Evolutionary conservation across 495 filamentous ascomycete species (phyloP).

Genomic region (Tirmania nivea): DNA sequence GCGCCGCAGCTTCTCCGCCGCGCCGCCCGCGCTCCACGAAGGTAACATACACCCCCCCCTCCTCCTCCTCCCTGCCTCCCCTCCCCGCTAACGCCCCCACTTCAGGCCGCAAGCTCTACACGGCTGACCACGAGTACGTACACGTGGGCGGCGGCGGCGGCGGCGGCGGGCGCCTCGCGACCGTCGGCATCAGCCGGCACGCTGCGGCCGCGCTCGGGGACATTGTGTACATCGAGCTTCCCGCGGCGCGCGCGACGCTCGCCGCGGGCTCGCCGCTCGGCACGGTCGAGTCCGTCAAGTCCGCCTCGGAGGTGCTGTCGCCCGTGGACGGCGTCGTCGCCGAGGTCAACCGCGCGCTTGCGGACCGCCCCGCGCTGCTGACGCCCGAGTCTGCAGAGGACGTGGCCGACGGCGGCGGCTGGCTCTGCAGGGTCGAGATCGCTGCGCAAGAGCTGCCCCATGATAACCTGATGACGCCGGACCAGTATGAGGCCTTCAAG

Average conservation of each 20-base stretch:
- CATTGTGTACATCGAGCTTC: conserved; percentile 91
- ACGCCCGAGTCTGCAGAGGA: conserved; percentile 45
- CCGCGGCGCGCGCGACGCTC: conserved; percentile 39
- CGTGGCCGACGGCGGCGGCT: conserved; percentile 54
- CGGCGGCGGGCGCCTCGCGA: no score
- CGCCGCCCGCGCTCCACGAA: no score
- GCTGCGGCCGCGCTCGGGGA: conserved; percentile 81
- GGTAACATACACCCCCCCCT: not conserved
- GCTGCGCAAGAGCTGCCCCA: no score
- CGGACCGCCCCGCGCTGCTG: conserved; percentile 66
- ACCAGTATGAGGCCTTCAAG: conserved; percentile 51
- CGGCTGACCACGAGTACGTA: conserved; percentile 89
- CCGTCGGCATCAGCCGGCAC: conserved; percentile 75
- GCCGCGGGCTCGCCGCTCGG: conserved; percentile 58
- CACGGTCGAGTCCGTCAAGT: conserved; percentile 95
- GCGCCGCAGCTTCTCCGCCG: no score
- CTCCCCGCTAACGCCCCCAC: not conserved
- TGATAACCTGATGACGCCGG: conserved; percentile 50
- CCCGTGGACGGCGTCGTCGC: conserved; percentile 59
- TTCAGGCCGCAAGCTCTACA: conserved; percentile 53
- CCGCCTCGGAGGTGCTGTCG: conserved; percentile 82
- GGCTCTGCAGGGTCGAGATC: conserved; percentile 76
- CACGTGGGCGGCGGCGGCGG: no score
- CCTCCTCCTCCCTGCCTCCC: not conserved
- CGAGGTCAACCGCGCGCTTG: conserved; percentile 45